Evolutionary conservation across 352 stramenopile genomes (phyloP).

Genomic region (Phytophthora brassicae): DNA sequence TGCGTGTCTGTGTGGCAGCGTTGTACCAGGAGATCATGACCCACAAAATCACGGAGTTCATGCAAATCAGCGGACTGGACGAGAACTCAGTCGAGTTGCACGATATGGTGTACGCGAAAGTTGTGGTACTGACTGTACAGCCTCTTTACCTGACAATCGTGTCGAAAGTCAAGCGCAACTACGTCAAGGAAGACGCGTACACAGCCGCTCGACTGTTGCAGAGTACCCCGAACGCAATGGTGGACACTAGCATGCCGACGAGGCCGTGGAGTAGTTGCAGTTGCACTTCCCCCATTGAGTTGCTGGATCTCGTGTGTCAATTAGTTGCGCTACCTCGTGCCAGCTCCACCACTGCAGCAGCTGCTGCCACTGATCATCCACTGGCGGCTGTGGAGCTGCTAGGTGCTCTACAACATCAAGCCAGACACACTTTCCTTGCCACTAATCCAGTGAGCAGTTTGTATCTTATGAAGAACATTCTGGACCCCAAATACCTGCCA

Average conservation of each 20-base stretch:
- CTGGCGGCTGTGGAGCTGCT: slow-evolving; percentile 27
- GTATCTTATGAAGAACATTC: slow-evolving; percentile 38
- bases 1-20: slow-evolving; percentile 34
- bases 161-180: slow-evolving; percentile 42
- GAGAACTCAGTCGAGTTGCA: slow-evolving; percentile 36
- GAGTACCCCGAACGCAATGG: slow-evolving; percentile 15
- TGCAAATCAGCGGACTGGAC: slow-evolving; percentile 50
- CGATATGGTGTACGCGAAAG: slow-evolving; percentile 37
- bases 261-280: slow-evolving; percentile 31
- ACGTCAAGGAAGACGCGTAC: slow-evolving; percentile 29
- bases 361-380: slow-evolving; percentile 25
- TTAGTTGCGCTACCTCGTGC: slow-evolving; percentile 20
- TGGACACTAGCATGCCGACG: slow-evolving; percentile 16
- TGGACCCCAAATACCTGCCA: slow-evolving; percentile 33
- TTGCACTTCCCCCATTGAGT: slow-evolving; percentile 31
- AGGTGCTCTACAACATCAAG: slow-evolving; percentile 23
- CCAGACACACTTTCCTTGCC: slow-evolving; percentile 19
- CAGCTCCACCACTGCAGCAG: slow-evolving; percentile 8
- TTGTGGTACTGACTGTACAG: slow-evolving; percentile 38
- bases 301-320: slow-evolving; percentile 33
- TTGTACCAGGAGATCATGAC: slow-evolving; percentile 39
- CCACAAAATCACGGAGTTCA: slow-evolving; percentile 40
- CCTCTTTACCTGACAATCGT: slow-evolving; percentile 42
- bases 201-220: slow-evolving; percentile 25
- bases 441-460: slow-evolving; percentile 35